Conservation (phyloP, 2,329 filamentous ascomycete species). For the Colletotrichum higginsianum region DNA sequence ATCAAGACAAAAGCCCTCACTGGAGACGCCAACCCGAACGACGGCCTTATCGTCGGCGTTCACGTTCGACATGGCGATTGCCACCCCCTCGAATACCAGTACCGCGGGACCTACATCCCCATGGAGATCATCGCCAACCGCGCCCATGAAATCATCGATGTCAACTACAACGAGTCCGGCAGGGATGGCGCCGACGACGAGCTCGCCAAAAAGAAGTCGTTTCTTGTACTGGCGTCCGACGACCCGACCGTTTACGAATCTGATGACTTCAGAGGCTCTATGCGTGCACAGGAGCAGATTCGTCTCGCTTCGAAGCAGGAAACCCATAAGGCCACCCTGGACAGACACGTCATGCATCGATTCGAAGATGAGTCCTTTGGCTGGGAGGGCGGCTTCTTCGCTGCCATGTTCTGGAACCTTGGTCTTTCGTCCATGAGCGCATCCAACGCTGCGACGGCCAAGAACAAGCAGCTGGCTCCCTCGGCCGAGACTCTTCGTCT, state of each 20-base stretch:
- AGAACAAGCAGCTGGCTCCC: conserved; percentile 53
- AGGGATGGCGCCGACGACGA: conserved; percentile 52
- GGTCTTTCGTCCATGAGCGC: conserved; percentile 65
- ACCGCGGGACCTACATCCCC: conserved; percentile 83
- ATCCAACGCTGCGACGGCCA: conserved; percentile 52
- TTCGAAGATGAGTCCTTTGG: conserved; percentile 84
- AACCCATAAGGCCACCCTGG: conserved; percentile 56
- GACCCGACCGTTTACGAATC: conserved; percentile 82
- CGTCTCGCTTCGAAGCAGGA: conserved; percentile 77
- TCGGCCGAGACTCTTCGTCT: conserved; percentile 74
- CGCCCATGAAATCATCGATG: conserved; percentile 69
- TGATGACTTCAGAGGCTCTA: conserved; percentile 70
- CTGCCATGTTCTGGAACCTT: conserved; percentile 84
- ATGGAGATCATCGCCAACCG: conserved; percentile 75
- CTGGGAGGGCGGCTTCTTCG: conserved; percentile 92
- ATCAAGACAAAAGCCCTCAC: conserved; percentile 65
- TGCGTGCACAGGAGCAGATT: conserved; percentile 82
- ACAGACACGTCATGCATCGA: conserved; percentile 69
- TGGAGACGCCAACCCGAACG: conserved; percentile 59
- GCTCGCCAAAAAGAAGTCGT: conserved; percentile 56
- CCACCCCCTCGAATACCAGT: conserved; percentile 83
- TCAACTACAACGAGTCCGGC: conserved; percentile 60
- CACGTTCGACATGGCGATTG: conserved; percentile 87
- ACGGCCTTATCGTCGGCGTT: conserved; percentile 75
- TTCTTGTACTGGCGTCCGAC: conserved; percentile 82